Evolutionary conservation across 805 yeast species (phyloP).

Genomic region (Naumovozyma castellii): DNA sequence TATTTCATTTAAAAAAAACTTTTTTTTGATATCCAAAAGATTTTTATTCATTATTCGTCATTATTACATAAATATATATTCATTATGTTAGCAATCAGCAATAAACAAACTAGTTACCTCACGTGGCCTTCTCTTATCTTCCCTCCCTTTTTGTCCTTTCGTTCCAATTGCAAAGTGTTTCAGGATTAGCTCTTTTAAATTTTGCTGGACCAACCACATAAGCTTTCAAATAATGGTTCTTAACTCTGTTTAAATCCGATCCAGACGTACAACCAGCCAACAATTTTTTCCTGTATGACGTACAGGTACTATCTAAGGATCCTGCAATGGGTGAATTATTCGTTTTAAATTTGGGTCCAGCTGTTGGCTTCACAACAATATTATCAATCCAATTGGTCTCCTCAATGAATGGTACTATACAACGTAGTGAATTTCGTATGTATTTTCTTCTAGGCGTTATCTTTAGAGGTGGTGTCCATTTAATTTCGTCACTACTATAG

Average conservation of each 20-base stretch:
- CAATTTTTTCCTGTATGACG: neutral
- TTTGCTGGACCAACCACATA: conserved; percentile 26
- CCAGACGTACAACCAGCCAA: neutral
- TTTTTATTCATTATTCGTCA: no score
- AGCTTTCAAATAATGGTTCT: conserved; percentile 22
- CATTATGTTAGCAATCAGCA: no score
- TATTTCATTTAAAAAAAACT: no score
- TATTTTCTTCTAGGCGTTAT: conserved; percentile 33
- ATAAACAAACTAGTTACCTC: no score
- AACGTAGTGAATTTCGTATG: conserved; percentile 45
- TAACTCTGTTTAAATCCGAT: neutral
- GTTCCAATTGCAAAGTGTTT: neutral
- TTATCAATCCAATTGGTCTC: conserved; percentile 48
- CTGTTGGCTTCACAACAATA: conserved; percentile 30
- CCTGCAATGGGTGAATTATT: conserved; percentile 15
- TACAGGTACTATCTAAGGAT: neutral
- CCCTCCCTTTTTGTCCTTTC: neutral
- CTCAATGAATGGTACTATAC: conserved; percentile 43
- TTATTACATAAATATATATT: no score
- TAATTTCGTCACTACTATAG: conserved; percentile 23
- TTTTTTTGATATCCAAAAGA: no score
- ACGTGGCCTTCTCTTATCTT: no score
- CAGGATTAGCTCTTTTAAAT: conserved; percentile 11
- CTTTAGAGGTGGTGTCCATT: conserved; percentile 43
- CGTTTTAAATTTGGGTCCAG: conserved; percentile 17